Evolutionary conservation across 306 rosid genomes (phyloP).

Genomic region (Citrullus colocynthis): DNA sequence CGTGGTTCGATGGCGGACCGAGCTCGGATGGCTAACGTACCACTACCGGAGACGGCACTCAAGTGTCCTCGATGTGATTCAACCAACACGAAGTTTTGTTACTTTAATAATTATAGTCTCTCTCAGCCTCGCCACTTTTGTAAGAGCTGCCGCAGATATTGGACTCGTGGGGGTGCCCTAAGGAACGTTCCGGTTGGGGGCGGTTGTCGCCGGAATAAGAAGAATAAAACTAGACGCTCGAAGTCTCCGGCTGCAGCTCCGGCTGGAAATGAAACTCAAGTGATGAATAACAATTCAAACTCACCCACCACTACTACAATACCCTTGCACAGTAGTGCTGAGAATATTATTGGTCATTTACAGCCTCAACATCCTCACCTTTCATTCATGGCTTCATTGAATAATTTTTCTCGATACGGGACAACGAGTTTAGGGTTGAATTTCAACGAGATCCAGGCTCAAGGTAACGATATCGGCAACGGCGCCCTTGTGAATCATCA

Average conservation of each 20-base stretch:
- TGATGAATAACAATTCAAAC: slow-evolving; percentile 10
- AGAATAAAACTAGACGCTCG: slow-evolving; percentile 49
- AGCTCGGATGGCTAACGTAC: slow-evolving; percentile 64
- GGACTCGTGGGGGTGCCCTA: slow-evolving; percentile 87
- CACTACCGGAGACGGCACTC: slow-evolving; percentile 65
- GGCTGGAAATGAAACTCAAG: slow-evolving; percentile 11
- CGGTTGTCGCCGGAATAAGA: slow-evolving; percentile 84
- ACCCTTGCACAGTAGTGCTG: background rate
- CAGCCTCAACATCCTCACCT: slow-evolving; percentile 32
- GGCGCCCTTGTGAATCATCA: background rate
- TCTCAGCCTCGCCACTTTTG: slow-evolving; percentile 93
- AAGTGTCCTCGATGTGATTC: slow-evolving; percentile 97
- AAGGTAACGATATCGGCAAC: background rate
- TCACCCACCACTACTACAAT: slow-evolving; percentile 18
- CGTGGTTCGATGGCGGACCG: slow-evolving; percentile 84
- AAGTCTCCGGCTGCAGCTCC: slow-evolving; percentile 32
- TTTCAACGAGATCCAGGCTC: slow-evolving; percentile 40
- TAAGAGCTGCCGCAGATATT: slow-evolving; percentile 84
- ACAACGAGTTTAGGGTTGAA: slow-evolving; percentile 37
- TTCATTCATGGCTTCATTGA: slow-evolving; percentile 59
- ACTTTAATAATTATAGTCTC: slow-evolving; percentile 77
- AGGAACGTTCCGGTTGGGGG: slow-evolving; percentile 91
- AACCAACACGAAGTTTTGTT: slow-evolving; percentile 79
- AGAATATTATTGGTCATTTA: slow-evolving; percentile 15
- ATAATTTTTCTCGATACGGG: slow-evolving; percentile 41